phyloP scores from a whole-genome alignment of 345 rosid species.

The Salix exigua region DNA sequence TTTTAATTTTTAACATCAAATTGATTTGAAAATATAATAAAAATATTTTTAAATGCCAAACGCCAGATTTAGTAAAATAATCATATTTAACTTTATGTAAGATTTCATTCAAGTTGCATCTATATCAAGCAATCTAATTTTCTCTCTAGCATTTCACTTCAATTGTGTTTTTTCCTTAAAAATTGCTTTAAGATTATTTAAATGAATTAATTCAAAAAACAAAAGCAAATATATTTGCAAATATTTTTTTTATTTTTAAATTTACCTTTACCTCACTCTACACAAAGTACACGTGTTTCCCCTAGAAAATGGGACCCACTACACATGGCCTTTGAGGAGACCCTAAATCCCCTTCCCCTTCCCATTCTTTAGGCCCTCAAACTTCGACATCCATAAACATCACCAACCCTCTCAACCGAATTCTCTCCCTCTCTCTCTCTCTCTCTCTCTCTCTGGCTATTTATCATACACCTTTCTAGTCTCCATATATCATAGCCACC shows the following conservation, averaged over 20 bases:
- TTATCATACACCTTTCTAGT: not conserved
- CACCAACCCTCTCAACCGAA: not conserved
- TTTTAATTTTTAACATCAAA: too few species aligned
- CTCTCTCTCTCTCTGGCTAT: not conserved
- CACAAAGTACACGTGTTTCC: not conserved
- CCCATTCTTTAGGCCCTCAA: constrained; percentile 2
- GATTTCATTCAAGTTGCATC: not conserved
- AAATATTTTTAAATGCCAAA: too few species aligned
- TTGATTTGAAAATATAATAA: too few species aligned
- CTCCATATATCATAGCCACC: not conserved
- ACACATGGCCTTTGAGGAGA: constrained; percentile 4
- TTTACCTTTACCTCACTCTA: too few species aligned
- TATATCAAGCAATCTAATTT: not conserved
- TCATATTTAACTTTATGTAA: too few species aligned
- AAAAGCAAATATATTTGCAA: too few species aligned
- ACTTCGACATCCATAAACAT: not conserved
- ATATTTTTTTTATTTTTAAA: too few species aligned
- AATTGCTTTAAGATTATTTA: too few species aligned
- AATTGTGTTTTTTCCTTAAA: too few species aligned
- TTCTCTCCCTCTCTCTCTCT: not conserved
- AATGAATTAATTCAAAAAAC: too few species aligned
- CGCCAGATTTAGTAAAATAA: too few species aligned
- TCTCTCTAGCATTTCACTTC: not conserved
- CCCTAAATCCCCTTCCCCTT: not conserved
- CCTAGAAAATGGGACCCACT: not conserved